Conservation (phyloP, 2,329 filamentous ascomycete genomes). For the Boeremia lycopersici region DNA sequence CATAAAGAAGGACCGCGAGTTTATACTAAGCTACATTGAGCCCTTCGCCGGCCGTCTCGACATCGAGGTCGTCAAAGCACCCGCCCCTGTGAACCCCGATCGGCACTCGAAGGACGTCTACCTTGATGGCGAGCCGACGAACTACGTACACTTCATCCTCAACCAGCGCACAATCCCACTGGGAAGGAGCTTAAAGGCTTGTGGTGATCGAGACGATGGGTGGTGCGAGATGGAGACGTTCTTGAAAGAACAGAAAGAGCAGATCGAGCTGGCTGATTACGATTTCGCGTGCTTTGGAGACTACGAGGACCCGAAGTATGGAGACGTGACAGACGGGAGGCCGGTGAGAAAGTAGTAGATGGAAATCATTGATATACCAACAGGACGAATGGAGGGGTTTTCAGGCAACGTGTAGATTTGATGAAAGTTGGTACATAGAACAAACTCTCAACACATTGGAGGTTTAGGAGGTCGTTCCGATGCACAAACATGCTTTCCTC, state of each 20-base stretch:
- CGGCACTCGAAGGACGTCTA: constrained; percentile 52
- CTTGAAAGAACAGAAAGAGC: constrained; percentile 64
- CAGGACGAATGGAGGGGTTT: not conserved
- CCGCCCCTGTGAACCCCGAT: constrained; percentile 59
- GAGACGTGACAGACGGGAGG: constrained; percentile 57
- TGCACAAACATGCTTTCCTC: too few species aligned
- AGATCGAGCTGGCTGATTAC: constrained; percentile 64
- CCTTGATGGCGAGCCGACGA: constrained; percentile 61
- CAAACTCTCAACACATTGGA: too few species aligned
- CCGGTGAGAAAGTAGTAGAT: constrained; percentile 38
- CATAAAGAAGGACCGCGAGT: constrained; percentile 62
- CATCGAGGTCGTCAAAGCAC: constrained; percentile 74
- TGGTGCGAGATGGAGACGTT: constrained; percentile 79
- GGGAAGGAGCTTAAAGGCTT: constrained; percentile 68
- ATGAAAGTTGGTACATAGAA: not conserved
- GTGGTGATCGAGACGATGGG: constrained; percentile 70
- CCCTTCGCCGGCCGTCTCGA: constrained; percentile 76
- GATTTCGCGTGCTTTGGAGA: constrained; percentile 70
- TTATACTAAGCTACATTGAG: constrained; percentile 70
- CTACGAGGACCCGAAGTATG: constrained; percentile 57
- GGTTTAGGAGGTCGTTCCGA: too few species aligned
- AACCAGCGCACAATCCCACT: constrained; percentile 77
- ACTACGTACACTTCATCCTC: constrained; percentile 75
- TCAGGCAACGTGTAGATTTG: not conserved
- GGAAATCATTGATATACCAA: not conserved